Conservation (phyloP, 2,329 filamentous ascomycete species). For the Cadophora sp. region DNA sequence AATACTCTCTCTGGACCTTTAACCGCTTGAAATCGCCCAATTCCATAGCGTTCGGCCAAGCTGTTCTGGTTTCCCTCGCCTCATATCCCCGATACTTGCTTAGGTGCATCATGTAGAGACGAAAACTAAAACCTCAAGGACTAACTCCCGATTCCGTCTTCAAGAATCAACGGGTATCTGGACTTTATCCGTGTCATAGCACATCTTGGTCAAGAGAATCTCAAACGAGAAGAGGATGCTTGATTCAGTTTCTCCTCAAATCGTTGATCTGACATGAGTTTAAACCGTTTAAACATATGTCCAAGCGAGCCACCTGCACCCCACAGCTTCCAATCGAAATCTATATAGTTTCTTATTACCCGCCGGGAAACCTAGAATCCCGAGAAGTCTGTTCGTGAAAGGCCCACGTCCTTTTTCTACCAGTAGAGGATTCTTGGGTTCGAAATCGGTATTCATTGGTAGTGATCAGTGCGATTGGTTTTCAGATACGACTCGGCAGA, state of each 20-base stretch:
- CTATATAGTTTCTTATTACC: not conserved
- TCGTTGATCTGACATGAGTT: not conserved
- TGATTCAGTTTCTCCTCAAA: not conserved
- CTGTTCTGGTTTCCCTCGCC: not conserved
- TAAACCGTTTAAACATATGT: not conserved
- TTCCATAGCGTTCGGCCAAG: not conserved
- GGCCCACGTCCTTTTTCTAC: not conserved
- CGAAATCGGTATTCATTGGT: not conserved
- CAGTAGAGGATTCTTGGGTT: not conserved
- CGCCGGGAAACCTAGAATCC: not conserved
- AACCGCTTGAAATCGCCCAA: not conserved
- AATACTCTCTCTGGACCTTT: not conserved
- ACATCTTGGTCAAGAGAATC: not conserved
- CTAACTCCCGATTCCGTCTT: not conserved
- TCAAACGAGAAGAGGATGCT: not conserved
- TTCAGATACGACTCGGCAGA: not conserved
- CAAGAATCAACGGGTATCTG: not conserved
- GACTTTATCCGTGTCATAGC: not conserved
- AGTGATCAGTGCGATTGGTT: not conserved
- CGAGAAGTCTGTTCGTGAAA: not conserved
- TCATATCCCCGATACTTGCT: not conserved
- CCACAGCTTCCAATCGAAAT: not conserved
- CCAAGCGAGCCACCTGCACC: not conserved
- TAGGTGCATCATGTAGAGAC: not conserved
- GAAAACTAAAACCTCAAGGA: not conserved